phyloP scores from a whole-genome alignment of 768 basidiomycete genomes.

The Trametes meyenii region DNA sequence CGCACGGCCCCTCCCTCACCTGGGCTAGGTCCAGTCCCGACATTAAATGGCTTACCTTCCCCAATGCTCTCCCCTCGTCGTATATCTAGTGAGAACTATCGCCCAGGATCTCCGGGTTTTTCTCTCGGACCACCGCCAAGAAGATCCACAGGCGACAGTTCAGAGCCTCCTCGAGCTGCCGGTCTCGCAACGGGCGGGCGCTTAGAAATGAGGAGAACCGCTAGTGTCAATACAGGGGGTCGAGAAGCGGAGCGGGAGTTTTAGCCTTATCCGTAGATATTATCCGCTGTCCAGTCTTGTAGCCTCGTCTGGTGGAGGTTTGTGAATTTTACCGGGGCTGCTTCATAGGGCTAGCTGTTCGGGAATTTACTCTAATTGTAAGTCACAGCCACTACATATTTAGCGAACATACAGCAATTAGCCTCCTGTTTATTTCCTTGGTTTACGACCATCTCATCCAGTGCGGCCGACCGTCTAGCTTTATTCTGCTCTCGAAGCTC shows the following conservation, averaged over 20 bases:
- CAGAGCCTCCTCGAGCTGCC: not conserved
- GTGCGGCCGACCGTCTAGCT: not conserved
- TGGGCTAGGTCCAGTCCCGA: slow-evolving; percentile 23
- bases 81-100: slow-evolving; percentile 26
- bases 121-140: slow-evolving; percentile 48
- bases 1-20: slow-evolving; percentile 24
- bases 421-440: not conserved
- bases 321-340: not conserved
- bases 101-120: slow-evolving; percentile 28
- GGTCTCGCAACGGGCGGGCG: slow-evolving; percentile 8
- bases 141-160: slow-evolving; percentile 21
- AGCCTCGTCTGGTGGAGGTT: not conserved
- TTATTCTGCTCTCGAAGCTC: not conserved
- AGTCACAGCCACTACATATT: not conserved
- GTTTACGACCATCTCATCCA: not conserved
- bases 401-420: not conserved
- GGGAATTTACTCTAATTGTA: not conserved
- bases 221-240: slow-evolving; percentile 15
- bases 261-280: not conserved
- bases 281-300: not conserved
- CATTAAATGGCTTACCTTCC: slow-evolving; percentile 23
- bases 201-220: slow-evolving; percentile 28
- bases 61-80: slow-evolving; percentile 27
- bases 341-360: no score
- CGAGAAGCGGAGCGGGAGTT: slow-evolving; percentile 2